Conservation (phyloP, 768 basidiomycete genomes). For the Termitomyces bulborhizus region DNA sequence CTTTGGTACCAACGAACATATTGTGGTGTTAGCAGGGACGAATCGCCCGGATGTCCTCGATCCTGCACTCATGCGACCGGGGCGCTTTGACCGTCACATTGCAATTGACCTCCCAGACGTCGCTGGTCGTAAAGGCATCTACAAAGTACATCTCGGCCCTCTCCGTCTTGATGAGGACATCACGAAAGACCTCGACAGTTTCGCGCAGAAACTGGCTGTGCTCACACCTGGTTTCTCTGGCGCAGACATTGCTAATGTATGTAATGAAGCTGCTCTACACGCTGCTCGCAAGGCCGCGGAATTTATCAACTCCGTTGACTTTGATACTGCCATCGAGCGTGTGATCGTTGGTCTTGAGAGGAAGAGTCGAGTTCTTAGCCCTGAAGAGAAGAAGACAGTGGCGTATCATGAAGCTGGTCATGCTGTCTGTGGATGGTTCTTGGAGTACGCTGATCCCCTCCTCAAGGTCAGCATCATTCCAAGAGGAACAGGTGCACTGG, state of each 20-base stretch:
- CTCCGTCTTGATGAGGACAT: conserved; percentile 60
- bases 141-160: conserved; percentile 84
- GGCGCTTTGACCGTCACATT: conserved; percentile 96
- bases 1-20: conserved; percentile 94
- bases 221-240: conserved; percentile 98
- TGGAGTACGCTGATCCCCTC: conserved; percentile 94
- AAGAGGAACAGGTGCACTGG: conserved; percentile 89
- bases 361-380: conserved; percentile 88
- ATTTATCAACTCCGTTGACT: conserved; percentile 75
- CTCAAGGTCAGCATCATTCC: conserved; percentile 99
- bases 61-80: conserved; percentile 91
- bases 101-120: conserved; percentile 94
- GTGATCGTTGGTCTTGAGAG: conserved; percentile 96
- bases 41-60: conserved; percentile 97
- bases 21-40: conserved; percentile 94
- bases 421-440: conserved; percentile 97
- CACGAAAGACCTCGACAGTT: conserved; percentile 39
- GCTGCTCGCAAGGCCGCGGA: conserved; percentile 85
- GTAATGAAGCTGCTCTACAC: conserved; percentile 94
- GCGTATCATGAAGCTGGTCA: conserved; percentile 99
- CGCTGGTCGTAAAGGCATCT: conserved; percentile 89
- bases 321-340: conserved; percentile 96
- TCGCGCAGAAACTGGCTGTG: conserved; percentile 92
- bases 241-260: conserved; percentile 98
- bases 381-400: conserved; percentile 97